Percentiles rank a stretch among this genome's conserved stretches.
phyloP scores from a whole-genome alignment of 257 asterid genomes.

The Ilex aquifolium region DNA sequence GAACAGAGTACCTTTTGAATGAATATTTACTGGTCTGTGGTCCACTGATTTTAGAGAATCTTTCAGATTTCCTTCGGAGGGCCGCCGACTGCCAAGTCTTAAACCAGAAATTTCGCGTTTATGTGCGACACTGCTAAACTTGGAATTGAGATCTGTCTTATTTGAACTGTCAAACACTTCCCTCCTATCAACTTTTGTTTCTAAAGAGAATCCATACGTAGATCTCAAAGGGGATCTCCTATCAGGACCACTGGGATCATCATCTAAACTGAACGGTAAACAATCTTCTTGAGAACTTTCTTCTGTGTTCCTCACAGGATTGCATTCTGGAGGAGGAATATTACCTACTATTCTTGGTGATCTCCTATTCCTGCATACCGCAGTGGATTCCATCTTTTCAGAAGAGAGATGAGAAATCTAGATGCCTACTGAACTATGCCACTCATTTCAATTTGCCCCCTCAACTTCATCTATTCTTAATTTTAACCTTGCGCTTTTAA shows the following conservation, averaged over 20 bases:
- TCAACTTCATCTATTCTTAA: too few relatives aligned
- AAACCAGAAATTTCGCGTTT: constrained; percentile 28
- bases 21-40: constrained; percentile 30
- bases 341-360: constrained; percentile 38
- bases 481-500: too few relatives aligned
- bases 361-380: constrained; percentile 34
- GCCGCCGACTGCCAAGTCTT: constrained; percentile 32
- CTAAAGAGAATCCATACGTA: constrained; percentile 57
- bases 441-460: too few relatives aligned
- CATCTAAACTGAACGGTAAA: constrained; percentile 67
- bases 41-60: constrained; percentile 41
- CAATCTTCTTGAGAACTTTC: constrained; percentile 58
- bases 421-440: not conserved
- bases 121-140: constrained; percentile 19
- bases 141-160: constrained; percentile 24
- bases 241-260: constrained; percentile 47
- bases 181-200: constrained; percentile 39
- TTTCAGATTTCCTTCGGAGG: constrained; percentile 47
- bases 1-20: constrained; percentile 45
- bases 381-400: constrained; percentile 7
- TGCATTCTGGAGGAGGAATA: constrained; percentile 35
- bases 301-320: constrained; percentile 29
- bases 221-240: constrained; percentile 43
- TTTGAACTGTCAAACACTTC: constrained; percentile 32
- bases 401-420: constrained; percentile 3